Conservation (phyloP, 257 asterid genomes). For the Jaltomata sinuosa region DNA sequence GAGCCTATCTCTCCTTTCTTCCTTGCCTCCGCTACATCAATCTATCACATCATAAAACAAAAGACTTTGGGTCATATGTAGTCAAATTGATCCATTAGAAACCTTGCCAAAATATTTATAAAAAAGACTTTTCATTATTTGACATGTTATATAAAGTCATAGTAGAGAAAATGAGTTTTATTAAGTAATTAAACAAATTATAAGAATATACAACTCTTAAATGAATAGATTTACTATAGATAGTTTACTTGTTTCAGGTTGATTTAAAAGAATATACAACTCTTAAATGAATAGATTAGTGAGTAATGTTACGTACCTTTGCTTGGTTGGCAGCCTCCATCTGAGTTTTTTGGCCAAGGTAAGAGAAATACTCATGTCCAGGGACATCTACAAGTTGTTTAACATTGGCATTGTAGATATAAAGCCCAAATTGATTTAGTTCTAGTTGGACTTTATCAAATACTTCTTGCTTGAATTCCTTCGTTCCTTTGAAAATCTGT, state of each 20-base stretch:
- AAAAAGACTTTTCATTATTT: no score
- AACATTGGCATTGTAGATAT: constrained; percentile 61
- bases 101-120: no score
- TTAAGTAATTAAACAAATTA: no score
- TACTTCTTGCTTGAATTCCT: constrained; percentile 47
- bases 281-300: neutral
- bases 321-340: constrained; percentile 69
- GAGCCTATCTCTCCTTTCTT: constrained; percentile 67
- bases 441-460: constrained; percentile 62
- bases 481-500: constrained; percentile 45
- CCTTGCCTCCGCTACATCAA: constrained; percentile 49
- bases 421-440: constrained; percentile 47
- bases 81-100: no score
- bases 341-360: constrained; percentile 55
- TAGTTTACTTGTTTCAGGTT: no score
- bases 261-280: neutral
- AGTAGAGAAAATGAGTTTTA: no score
- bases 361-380: constrained; percentile 65
- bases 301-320: neutral
- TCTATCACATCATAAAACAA: neutral
- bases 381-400: constrained; percentile 63
- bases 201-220: no score
- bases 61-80: no score
- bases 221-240: no score
- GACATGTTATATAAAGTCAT: no score